Conservation (phyloP, 805 yeast species). For the Ogataea thermomethanolica region DNA sequence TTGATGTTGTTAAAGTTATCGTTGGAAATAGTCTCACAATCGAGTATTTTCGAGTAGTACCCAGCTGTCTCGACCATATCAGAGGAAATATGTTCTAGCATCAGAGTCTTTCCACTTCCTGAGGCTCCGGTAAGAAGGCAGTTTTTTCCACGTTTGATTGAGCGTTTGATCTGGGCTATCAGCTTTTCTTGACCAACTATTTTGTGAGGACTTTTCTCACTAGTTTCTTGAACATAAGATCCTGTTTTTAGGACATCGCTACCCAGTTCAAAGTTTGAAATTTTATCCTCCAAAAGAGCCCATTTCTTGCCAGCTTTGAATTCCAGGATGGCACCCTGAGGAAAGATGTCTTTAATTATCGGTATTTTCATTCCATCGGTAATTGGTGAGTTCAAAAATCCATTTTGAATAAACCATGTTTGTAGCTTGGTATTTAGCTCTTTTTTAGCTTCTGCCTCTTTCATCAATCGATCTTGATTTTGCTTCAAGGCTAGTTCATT, state of each 20-base stretch:
- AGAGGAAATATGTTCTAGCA: conserved; percentile 42
- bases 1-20: conserved; percentile 49
- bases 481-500: conserved; percentile 30
- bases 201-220: background rate
- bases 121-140: conserved; percentile 65
- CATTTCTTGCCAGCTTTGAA: conserved; percentile 37
- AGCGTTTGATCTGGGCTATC: conserved; percentile 37
- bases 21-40: conserved; percentile 53
- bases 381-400: conserved; percentile 31
- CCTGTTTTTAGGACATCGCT: conserved; percentile 44
- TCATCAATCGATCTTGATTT: conserved; percentile 28
- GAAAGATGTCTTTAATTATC: conserved; percentile 40
- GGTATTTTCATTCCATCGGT: conserved; percentile 56
- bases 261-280: conserved; percentile 44
- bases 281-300: conserved; percentile 24
- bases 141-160: conserved; percentile 45
- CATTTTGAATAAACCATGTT: conserved; percentile 12
- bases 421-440: conserved; percentile 14
- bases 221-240: conserved; percentile 34
- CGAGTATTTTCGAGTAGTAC: conserved; percentile 44
- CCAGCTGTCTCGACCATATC: conserved; percentile 39
- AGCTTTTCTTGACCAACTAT: conserved; percentile 58
- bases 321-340: conserved; percentile 58
- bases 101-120: conserved; percentile 78
- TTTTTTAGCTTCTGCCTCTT: conserved; percentile 23